phyloP scores from a whole-genome alignment of 2,329 filamentous ascomycete genomes.

The Ilyonectria robusta region DNA sequence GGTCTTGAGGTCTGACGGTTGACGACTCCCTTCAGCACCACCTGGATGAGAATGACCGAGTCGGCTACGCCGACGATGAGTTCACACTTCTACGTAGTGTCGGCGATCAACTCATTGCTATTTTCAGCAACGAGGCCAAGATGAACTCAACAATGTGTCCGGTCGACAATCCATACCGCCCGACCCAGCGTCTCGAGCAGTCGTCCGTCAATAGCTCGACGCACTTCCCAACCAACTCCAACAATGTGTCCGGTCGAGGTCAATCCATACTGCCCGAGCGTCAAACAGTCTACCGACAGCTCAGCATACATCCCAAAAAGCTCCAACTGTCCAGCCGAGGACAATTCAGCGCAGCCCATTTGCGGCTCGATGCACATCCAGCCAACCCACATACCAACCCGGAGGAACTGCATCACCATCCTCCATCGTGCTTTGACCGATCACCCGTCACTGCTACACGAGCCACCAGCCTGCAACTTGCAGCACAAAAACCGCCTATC shows the following conservation, averaged over 20 bases:
- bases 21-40: conserved; percentile 23
- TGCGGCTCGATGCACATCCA: not conserved
- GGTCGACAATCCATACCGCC: not conserved
- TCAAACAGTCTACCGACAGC: too few relatives aligned
- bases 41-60: conserved; percentile 4
- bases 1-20: conserved; percentile 18
- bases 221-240: not conserved
- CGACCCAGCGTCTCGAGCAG: not conserved
- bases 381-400: too few relatives aligned
- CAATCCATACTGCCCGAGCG: too few relatives aligned
- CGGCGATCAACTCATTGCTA: conserved; percentile 5
- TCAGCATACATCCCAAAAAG: too few relatives aligned
- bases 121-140: conserved; percentile 4
- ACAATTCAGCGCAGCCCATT: not conserved
- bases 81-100: conserved; percentile 14
- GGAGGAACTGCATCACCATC: too few relatives aligned
- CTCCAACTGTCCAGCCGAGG: not conserved
- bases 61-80: conserved; percentile 6
- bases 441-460: too few relatives aligned
- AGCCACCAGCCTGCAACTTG: too few relatives aligned
- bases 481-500: too few relatives aligned
- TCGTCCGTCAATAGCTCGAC: not conserved
- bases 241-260: too few relatives aligned
- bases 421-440: too few relatives aligned
- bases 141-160: conserved; percentile 1